Evolutionary conservation across 1,284 basidiomycete species (phyloP), one percentile per base, ranked within the genome.

Genomic region (Naganishia liquefaciens): DNA sequence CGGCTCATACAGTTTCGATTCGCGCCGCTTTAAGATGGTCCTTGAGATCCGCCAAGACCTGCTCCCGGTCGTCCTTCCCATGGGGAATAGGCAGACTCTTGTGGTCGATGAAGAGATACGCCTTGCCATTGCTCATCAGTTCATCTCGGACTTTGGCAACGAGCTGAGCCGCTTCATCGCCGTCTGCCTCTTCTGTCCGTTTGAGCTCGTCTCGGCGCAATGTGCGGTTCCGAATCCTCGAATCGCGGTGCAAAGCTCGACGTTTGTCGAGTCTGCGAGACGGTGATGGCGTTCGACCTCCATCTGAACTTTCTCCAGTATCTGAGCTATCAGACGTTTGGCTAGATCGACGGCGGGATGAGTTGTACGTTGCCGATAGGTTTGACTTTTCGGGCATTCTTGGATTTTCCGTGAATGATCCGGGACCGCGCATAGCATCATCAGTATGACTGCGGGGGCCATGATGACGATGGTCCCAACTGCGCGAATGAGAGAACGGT

Each of bases 21-120:
- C 13, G 40, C 69, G 76, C 78, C 23, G 69, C 66, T 54, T 72
- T 74, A 67, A 79, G 77, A 67, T 77, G 75, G 44, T 74, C 75
- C 43, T 65, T 66, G 27, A 79, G 40, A 33, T 60, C 50, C 9
- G 2, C 46, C 40, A 53, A 7, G n/a, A 37, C 23, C 19, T 51
- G 46, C 25, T 76, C 73, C 28, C 46, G 30, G 15, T 60, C 57
- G 17, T 13, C 17, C 23, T 37, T 6, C 17, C n/a, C 60, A 4
- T n/a, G 39, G 3, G 46, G 51, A 33, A 68, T 47, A 4, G 76
- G 72, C 7, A 76, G 61, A 21, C 68, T 62, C 53, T 72, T 74
- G 25, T 63, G 66, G 37, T 75, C 74, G 64, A 79, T 73, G 54
- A 74, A 74, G 10, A 78, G 63, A 61, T 77, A 73, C 2, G 73